A percentile compares a stretch with the other conserved stretches of the same genome.
Conservation (phyloP, 2,329 filamentous ascomycete species). For the Aureobasidium sp. region DNA sequence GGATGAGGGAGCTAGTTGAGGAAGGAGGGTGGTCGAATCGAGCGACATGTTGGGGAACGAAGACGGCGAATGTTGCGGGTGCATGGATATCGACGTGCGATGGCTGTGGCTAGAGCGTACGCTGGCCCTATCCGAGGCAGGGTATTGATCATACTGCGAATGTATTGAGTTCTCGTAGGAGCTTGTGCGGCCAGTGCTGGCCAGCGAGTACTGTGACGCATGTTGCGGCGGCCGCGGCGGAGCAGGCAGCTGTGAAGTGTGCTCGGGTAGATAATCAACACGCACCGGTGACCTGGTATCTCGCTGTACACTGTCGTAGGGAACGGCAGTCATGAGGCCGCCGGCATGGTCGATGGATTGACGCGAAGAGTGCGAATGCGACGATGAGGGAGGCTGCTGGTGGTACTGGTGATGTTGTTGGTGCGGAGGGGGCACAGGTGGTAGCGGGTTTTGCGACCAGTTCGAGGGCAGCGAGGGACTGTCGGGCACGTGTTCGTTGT, state of each 20-base stretch:
- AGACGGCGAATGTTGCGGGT: slow-evolving; percentile 47
- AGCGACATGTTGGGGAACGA: slow-evolving; percentile 38
- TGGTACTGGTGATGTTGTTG: slow-evolving; percentile 54
- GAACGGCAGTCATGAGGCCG: slow-evolving; percentile 82
- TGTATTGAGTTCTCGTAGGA: slow-evolving; percentile 13
- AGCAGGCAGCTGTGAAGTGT: slow-evolving; percentile 43
- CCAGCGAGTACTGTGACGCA: slow-evolving; percentile 12
- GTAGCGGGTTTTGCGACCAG: slow-evolving; percentile 48
- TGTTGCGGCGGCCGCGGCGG: slow-evolving; percentile 22
- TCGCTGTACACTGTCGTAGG: slow-evolving; percentile 62
- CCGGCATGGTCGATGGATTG: slow-evolving; percentile 53
- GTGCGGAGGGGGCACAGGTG: slow-evolving; percentile 50
- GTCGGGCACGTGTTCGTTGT: slow-evolving; percentile 42
- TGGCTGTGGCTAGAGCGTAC: slow-evolving; percentile 52
- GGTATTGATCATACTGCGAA: slow-evolving; percentile 25
- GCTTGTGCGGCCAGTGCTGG: slow-evolving; percentile 7
- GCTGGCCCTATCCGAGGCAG: slow-evolving; percentile 55
- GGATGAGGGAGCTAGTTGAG: slow-evolving; percentile 28
- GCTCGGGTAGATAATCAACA: slow-evolving; percentile 62
- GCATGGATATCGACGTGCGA: slow-evolving; percentile 46
- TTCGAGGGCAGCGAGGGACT: slow-evolving; percentile 46
- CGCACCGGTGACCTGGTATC: slow-evolving; percentile 62
- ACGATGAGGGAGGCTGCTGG: slow-evolving; percentile 30
- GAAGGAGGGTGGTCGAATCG: slow-evolving; percentile 32
- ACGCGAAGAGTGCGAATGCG: slow-evolving; percentile 57